Conservation (phyloP, 345 rosid species). For the Salix koriyanagi region DNA sequence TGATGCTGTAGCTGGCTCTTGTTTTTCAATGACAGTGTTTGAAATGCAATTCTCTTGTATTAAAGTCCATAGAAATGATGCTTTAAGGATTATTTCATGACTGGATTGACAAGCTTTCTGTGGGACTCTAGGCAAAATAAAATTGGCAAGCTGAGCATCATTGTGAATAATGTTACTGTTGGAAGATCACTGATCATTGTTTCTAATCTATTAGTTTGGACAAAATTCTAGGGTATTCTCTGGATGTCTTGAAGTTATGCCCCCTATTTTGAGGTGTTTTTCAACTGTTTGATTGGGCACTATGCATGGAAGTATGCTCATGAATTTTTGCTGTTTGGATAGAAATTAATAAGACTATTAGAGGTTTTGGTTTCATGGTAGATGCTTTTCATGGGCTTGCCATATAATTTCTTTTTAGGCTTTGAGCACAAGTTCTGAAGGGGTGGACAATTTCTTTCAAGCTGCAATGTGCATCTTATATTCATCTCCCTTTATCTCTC, state of each 20-base stretch:
- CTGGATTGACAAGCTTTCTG: neutral
- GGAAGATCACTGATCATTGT: no score
- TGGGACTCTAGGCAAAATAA: neutral
- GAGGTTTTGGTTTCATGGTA: neutral
- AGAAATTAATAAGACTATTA: neutral
- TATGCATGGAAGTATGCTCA: neutral
- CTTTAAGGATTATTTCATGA: conserved; percentile 3
- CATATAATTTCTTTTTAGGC: neutral
- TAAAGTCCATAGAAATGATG: neutral
- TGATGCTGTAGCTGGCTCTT: neutral
- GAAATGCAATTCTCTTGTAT: neutral
- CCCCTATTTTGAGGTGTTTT: no score
- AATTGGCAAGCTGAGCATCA: neutral
- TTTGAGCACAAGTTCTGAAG: neutral
- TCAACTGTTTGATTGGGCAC: neutral
- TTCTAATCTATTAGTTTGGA: no score
- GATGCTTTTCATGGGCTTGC: neutral
- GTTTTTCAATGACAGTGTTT: neutral
- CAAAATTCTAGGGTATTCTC: no score
- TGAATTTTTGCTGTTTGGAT: no score
- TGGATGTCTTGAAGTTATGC: no score
- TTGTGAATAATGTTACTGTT: neutral
- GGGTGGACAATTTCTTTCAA: neutral
- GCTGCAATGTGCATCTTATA: neutral
- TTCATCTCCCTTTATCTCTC: neutral